Evolutionary conservation across 495 filamentous ascomycete genomes (phyloP).

Genomic region (Niebla homalea): DNA sequence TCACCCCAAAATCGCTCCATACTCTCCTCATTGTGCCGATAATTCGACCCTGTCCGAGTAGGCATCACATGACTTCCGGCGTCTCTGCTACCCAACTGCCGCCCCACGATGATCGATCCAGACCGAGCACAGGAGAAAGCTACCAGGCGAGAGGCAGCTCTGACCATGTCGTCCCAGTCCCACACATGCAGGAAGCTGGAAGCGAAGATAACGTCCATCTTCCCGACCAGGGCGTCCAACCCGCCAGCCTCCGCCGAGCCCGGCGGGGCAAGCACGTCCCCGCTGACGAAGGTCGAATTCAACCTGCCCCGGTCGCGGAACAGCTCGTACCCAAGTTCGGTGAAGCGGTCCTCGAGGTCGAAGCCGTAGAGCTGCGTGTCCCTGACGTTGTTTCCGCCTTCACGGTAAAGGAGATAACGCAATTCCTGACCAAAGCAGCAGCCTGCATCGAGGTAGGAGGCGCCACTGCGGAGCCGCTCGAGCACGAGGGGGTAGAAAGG

Average conservation of each 20-base stretch:
- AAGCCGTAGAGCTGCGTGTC: constrained; percentile 33
- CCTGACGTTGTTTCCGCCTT: constrained; percentile 28
- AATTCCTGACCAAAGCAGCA: constrained; percentile 36
- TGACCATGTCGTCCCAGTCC: constrained; percentile 35
- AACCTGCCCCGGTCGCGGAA: constrained; percentile 31
- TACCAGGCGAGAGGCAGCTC: constrained; percentile 27
- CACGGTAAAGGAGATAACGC: constrained; percentile 29
- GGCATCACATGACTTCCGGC: background rate
- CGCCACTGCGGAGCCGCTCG: constrained; percentile 23
- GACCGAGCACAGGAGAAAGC: background rate
- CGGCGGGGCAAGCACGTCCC: constrained; percentile 37
- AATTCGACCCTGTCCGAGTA: constrained; percentile 16
- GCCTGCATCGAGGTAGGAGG: constrained; percentile 32
- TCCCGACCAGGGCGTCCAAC: constrained; percentile 20
- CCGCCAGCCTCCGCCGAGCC: constrained; percentile 30
- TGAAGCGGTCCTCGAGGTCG: constrained; percentile 34
- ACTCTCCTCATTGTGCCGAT: constrained; percentile 31
- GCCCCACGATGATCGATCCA: background rate
- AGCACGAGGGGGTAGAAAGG: constrained; percentile 29
- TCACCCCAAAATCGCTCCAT: constrained; percentile 38
- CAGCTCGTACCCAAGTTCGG: constrained; percentile 38
- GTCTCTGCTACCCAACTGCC: background rate
- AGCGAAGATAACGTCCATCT: constrained; percentile 42
- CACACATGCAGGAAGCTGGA: constrained; percentile 50
- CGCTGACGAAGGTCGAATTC: constrained; percentile 15